These are phyloP conservation scores for Phoma herbarum DNA, from an alignment of 2,329 filamentous ascomycete genomes.

Conservation along the genomic window DNA sequence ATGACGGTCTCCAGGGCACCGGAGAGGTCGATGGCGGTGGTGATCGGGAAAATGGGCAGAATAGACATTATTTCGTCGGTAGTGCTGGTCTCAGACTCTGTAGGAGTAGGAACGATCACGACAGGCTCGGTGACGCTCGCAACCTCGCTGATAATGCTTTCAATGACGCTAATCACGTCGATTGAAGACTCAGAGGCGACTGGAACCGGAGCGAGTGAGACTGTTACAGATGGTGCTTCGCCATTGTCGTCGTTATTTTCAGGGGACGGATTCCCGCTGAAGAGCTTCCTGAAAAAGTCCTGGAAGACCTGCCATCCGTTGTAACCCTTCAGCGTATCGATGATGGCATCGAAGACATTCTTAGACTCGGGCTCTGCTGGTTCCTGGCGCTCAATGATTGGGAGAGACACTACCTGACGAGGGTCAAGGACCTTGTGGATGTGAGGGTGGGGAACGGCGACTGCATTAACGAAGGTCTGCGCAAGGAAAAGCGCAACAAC, in stretches of 20 bases:
- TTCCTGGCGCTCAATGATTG: slow-evolving; percentile 11
- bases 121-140: slow-evolving; percentile 7
- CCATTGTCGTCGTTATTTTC: slow-evolving; percentile 7
- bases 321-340: slow-evolving; percentile 19
- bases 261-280: slow-evolving; percentile 10
- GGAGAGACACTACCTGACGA: slow-evolving; percentile 16
- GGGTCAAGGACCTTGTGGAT: slow-evolving; percentile 14
- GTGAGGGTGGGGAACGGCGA: slow-evolving; percentile 18
- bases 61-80: slow-evolving; percentile 23
- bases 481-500: slow-evolving; percentile 19
- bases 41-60: slow-evolving; percentile 21
- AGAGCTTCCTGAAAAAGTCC: slow-evolving; percentile 26
- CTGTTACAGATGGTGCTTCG: not conserved
- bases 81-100: slow-evolving; percentile 3
- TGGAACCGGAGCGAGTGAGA: not conserved
- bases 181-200: slow-evolving; percentile 2
- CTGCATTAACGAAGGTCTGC: slow-evolving; percentile 23
- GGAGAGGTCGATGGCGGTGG: slow-evolving; percentile 24
- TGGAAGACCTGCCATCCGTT: slow-evolving; percentile 26
- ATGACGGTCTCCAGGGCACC: slow-evolving; percentile 7
- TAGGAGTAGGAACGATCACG: slow-evolving; percentile 1
- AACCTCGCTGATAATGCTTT: slow-evolving; percentile 13
- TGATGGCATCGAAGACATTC: slow-evolving; percentile 21
- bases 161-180: slow-evolving; percentile 15
- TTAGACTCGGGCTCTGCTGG: slow-evolving; percentile 3